Conservation (phyloP, 495 filamentous ascomycete genomes). For the Alectoria sarmentosa region DNA sequence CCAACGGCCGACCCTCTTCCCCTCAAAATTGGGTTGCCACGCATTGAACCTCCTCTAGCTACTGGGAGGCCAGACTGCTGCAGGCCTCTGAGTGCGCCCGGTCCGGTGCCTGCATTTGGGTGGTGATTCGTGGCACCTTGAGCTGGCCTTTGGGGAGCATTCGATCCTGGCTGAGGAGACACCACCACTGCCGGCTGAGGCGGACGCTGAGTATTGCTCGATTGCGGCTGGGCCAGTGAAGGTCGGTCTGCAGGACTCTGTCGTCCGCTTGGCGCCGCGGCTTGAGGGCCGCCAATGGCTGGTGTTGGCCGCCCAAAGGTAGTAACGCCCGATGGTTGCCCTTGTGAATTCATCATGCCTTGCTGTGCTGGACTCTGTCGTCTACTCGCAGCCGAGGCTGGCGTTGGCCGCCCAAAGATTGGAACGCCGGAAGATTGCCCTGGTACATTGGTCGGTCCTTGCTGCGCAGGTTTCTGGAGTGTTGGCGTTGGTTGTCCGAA, state of each 20-base stretch:
- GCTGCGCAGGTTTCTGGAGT: constrained; percentile 12
- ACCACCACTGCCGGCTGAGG: constrained; percentile 1
- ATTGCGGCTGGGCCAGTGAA: constrained; percentile 11
- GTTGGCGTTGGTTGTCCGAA: constrained; percentile 22
- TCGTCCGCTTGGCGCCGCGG: constrained; percentile 3
- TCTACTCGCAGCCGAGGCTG: background rate
- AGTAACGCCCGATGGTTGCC: constrained; percentile 19
- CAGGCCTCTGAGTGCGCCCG: constrained; percentile 35
- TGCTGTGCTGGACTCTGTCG: constrained; percentile 19
- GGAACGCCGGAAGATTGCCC: background rate
- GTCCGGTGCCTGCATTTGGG: constrained; percentile 32
- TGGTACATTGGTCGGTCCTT: constrained; percentile 16
- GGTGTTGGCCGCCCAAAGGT: constrained; percentile 22
- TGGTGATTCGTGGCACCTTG: constrained; percentile 35
- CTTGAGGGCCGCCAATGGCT: constrained; percentile 20
- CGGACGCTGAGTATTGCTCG: constrained; percentile 9
- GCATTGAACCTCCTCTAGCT: constrained; percentile 37
- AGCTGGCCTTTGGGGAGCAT: constrained; percentile 24
- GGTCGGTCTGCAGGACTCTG: constrained; percentile 19
- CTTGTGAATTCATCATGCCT: constrained; percentile 20
- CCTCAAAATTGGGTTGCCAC: constrained; percentile 33
- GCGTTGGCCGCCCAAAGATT: background rate
- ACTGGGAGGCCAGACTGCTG: constrained; percentile 45
- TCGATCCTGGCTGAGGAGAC: constrained; percentile 8
- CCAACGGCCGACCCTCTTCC: constrained; percentile 37